Evolutionary conservation across 2,329 filamentous ascomycete species (phyloP), one percentile per base, ranked within the genome.

Genomic region (Aotearoamyces nothofagi): DNA sequence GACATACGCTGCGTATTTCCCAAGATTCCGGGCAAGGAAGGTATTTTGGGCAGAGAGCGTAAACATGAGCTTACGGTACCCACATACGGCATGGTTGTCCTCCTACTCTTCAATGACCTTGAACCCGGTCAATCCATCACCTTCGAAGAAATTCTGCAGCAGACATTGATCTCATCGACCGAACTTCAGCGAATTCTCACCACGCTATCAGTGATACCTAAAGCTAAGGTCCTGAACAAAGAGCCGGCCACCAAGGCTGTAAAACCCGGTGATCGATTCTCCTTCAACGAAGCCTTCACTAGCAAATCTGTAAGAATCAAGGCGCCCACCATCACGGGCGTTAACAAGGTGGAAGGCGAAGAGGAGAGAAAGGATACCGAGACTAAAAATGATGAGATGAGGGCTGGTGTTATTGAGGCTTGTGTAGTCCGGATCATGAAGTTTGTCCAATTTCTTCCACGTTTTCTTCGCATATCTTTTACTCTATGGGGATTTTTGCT

Each of bases 41-140:
- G 74, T 3, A 61, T 58, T 0, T 49, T 76, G 13, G 62, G 66
- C 33, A 70, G 66, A 33, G 75, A 79, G 38, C 66, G 78, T 17
- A 74, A 77, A 19, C 87, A 96, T 46, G 90, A 98, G 44, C 61
- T 98, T 31, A 93, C 84, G 36, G 84, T 92, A 12, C 78, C 84
- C 2, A 96, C 90, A 0, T 90, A 90, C 49, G 83, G 76, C 43
- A 93, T 96, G 81, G 59, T 94, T 12, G 74, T 96, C 14, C 55
- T 98, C 12, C 53, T 92, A 24, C 68, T 94, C 0, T 98, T 96
- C 63, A 96, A 96, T 45, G 73, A 87, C 20, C 45, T 92, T 0
- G 49, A 49, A 3, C 59, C 66, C 5, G 60, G 50, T 16, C 54
- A 61, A 38, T 58, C 53, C 26, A 50, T 76, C 10, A 56, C 60